These are phyloP conservation scores for Erysimum cheiri DNA, from an alignment of 441 rosid genomes.

Conservation along the genomic window DNA sequence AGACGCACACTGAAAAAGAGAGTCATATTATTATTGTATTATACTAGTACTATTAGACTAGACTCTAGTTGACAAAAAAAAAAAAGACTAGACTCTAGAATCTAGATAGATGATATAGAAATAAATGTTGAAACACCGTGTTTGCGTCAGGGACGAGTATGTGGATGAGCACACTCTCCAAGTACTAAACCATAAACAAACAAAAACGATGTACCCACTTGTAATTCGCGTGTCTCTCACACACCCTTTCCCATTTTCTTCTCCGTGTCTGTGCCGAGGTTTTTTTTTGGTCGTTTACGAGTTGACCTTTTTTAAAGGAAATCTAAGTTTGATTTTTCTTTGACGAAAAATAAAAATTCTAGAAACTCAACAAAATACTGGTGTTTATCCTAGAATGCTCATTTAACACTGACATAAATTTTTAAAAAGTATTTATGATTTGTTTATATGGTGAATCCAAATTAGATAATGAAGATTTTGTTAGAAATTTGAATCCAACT, in stretches of 20 bases:
- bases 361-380: conserved; percentile 25
- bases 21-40: background rate
- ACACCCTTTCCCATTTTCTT: background rate
- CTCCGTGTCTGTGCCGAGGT: conserved; percentile 44
- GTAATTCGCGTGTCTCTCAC: conserved; percentile 10
- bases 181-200: background rate
- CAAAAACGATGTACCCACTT: conserved; percentile 33
- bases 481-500: background rate
- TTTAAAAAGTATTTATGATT: too few relatives aligned
- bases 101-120: background rate
- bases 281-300: conserved; percentile 15
- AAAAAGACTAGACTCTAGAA: too few relatives aligned
- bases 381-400: conserved; percentile 6
- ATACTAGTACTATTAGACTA: too few relatives aligned
- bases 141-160: conserved; percentile 34
- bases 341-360: conserved; percentile 7
- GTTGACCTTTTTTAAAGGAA: conserved; percentile 11
- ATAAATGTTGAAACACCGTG: conserved; percentile 34
- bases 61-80: too few relatives aligned
- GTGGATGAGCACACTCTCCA: conserved; percentile 38
- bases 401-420: background rate
- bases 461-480: background rate
- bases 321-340: conserved; percentile 36
- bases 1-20: background rate
- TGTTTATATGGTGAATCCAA: background rate